Conservation (phyloP, 345 rosid genomes). For the Eucalyptus brandiana region DNA sequence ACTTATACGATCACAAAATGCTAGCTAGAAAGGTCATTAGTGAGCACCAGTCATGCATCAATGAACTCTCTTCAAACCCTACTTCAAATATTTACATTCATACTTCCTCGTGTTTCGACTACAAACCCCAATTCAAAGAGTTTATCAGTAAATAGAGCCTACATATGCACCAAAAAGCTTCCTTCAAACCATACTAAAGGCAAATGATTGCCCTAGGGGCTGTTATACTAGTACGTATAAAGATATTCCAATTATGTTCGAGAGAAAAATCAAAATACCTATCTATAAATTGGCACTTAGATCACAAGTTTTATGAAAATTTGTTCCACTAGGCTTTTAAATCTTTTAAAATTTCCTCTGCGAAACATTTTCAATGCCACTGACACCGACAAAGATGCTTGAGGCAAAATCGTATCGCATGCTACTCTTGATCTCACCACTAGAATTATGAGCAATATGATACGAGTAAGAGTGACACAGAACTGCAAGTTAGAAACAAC, state of each 20-base stretch:
- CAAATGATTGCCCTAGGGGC: too few relatives aligned
- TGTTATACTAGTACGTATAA: too few relatives aligned
- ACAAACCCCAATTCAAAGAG: too few relatives aligned
- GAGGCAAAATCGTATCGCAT: not conserved
- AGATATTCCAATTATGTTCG: accelerated
- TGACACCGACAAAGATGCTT: not conserved
- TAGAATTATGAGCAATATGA: not conserved
- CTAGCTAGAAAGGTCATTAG: too few relatives aligned
- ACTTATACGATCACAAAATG: too few relatives aligned
- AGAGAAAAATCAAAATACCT: not conserved
- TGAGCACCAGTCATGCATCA: too few relatives aligned
- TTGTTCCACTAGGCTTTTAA: not conserved
- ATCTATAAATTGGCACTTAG: not conserved
- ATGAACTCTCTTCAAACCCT: too few relatives aligned
- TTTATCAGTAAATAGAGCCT: too few relatives aligned
- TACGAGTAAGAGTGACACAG: not conserved
- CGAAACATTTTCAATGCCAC: not conserved
- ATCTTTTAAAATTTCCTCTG: not conserved
- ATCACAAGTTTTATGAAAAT: not conserved
- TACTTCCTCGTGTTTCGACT: too few relatives aligned
- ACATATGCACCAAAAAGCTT: too few relatives aligned
- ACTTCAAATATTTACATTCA: too few relatives aligned
- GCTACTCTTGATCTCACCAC: not conserved
- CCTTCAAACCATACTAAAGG: too few relatives aligned
- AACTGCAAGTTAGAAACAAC: not conserved